Percentiles rank a stretch among this genome's conserved stretches.
Evolutionary conservation across 441 rosid species (phyloP).

Genomic region (Populus hybrid): DNA sequence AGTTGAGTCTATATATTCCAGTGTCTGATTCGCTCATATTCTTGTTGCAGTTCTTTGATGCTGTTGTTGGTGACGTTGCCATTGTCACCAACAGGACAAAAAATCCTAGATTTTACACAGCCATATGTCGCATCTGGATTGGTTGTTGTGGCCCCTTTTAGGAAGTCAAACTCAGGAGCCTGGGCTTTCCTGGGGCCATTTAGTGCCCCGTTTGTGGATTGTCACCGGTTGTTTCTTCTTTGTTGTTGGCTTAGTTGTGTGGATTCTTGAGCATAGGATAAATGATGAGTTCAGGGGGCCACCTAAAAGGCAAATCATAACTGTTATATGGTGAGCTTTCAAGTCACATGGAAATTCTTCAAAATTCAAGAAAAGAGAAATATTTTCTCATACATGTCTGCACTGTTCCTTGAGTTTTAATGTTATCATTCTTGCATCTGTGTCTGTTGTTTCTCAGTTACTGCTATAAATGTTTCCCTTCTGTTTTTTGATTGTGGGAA

Average conservation of each 20-base stretch:
- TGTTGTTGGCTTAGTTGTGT: conserved; percentile 68
- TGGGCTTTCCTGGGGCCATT: conserved; percentile 93
- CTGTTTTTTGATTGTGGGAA: not conserved
- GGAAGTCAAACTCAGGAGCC: conserved; percentile 62
- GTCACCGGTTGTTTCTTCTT: conserved; percentile 63
- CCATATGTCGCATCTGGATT: conserved; percentile 86
- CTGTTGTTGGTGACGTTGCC: conserved; percentile 83
- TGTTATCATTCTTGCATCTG: not conserved
- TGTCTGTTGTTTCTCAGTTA: not conserved
- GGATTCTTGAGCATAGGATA: conserved; percentile 89
- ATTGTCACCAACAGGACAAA: conserved; percentile 77
- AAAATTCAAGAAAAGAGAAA: not conserved
- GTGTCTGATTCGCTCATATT: conserved; percentile 26
- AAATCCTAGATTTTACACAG: conserved; percentile 84
- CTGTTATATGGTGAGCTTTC: conserved; percentile 65
- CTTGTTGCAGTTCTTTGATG: conserved; percentile 63
- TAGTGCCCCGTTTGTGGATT: conserved; percentile 63
- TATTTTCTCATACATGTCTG: not conserved
- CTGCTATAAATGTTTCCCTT: not conserved
- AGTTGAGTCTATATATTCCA: not conserved
- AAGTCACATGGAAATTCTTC: not conserved
- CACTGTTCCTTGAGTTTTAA: not conserved
- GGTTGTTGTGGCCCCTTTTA: conserved; percentile 76
- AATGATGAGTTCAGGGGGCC: conserved; percentile 95
- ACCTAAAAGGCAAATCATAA: conserved; percentile 69